These are phyloP conservation scores for Penicillium frequentans DNA, from an alignment of 2,329 filamentous ascomycete species.

Conservation along the genomic window DNA sequence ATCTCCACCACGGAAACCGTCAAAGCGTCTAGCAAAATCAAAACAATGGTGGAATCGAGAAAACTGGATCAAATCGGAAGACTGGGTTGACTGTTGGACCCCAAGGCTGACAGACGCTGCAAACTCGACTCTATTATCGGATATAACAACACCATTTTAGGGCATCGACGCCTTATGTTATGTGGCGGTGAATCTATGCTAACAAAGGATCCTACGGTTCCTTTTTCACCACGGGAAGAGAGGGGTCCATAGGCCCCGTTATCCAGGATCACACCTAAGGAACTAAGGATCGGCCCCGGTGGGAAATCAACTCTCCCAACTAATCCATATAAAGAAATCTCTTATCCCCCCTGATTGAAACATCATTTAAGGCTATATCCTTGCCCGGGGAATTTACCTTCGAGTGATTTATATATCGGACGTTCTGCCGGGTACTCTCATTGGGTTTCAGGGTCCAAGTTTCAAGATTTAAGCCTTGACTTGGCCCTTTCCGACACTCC, in stretches of 20 bases:
- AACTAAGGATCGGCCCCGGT: not conserved
- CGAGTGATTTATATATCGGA: not conserved
- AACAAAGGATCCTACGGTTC: not conserved
- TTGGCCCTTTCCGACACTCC: not conserved
- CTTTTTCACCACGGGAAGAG: not conserved
- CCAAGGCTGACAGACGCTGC: not conserved
- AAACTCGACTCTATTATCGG: not conserved
- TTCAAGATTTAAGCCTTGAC: not conserved
- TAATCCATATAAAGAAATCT: not conserved
- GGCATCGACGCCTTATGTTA: not conserved
- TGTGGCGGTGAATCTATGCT: not conserved
- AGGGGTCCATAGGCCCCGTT: conserved; percentile 1
- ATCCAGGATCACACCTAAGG: not conserved
- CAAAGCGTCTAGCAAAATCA: not conserved
- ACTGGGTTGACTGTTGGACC: not conserved
- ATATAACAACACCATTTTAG: not conserved
- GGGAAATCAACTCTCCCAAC: not conserved
- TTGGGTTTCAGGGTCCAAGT: not conserved
- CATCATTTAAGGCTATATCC: not conserved
- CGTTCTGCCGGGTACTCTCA: not conserved
- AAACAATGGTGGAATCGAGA: not conserved
- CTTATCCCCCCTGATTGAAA: not conserved
- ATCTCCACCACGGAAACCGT: not conserved
- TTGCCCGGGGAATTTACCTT: not conserved
- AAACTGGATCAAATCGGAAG: not conserved